phyloP scores from a whole-genome alignment of 768 basidiomycete genomes.

The Mycena alexandri region DNA sequence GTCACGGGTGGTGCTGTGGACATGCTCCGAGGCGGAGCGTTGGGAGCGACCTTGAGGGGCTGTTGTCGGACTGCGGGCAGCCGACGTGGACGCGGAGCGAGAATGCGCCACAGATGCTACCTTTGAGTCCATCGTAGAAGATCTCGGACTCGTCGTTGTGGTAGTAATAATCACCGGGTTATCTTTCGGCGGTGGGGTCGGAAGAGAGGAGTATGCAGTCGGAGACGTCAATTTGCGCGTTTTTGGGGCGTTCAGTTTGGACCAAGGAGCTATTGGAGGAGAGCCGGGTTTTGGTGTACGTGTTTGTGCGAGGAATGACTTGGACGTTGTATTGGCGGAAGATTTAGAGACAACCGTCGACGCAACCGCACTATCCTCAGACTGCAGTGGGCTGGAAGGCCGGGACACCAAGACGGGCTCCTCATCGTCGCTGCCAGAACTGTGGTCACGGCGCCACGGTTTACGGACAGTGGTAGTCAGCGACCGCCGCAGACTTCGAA shows the following conservation, averaged over 20 bases:
- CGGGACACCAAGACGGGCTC: slow-evolving; percentile 28
- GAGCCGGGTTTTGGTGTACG: neutral
- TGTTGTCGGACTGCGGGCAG: neutral
- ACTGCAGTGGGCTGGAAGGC: slow-evolving; percentile 17
- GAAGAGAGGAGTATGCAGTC: neutral
- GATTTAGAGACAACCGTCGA: neutral
- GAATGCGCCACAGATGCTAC: neutral
- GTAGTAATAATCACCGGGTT: neutral
- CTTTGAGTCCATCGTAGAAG: neutral
- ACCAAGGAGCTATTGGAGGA: neutral
- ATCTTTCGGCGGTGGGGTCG: slow-evolving; percentile 8
- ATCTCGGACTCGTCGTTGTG: neutral
- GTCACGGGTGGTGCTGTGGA: neutral
- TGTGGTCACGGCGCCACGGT: slow-evolving; percentile 21
- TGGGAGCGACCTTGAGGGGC: slow-evolving; percentile 1
- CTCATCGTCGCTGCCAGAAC: slow-evolving; percentile 28
- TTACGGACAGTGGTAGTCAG: slow-evolving; percentile 23
- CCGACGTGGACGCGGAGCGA: slow-evolving; percentile 27
- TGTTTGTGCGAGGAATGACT: neutral
- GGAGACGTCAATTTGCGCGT: neutral
- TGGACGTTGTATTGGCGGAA: neutral
- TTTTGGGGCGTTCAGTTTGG: neutral
- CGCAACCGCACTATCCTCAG: neutral
- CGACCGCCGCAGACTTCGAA: slow-evolving; percentile 30
- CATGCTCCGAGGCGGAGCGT: slow-evolving; percentile 24